Percentiles rank a stretch among this genome's conserved stretches.
Conservation (phyloP, 2,329 filamentous ascomycete species). For the Ophiostoma novo-ulmi region DNA sequence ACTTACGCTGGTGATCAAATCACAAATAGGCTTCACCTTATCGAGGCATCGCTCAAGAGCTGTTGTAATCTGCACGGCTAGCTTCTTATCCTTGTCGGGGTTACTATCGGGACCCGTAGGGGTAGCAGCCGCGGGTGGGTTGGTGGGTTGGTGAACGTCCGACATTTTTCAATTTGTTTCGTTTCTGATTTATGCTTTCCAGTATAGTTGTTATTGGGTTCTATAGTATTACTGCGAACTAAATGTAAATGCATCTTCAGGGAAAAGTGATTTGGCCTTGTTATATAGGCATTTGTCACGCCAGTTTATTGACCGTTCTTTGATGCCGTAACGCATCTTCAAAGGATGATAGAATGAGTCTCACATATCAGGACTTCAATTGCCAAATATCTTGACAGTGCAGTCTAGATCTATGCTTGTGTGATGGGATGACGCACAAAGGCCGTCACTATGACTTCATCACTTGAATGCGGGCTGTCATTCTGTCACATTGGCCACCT, state of each 20-base stretch:
- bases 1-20: neutral
- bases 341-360: too few species aligned
- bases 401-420: neutral
- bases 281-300: too few species aligned
- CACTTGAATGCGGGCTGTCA: neutral
- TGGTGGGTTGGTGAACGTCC: conserved; percentile 1
- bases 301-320: too few species aligned
- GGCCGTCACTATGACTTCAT: conserved; percentile 2
- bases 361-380: neutral
- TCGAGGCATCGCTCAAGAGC: neutral
- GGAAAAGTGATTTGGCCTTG: too few species aligned
- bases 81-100: neutral
- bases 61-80: neutral
- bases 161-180: neutral
- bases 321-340: too few species aligned
- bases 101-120: neutral
- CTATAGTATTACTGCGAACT: neutral
- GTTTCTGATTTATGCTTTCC: neutral
- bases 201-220: neutral
- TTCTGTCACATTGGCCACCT: neutral
- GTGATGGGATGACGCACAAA: neutral
- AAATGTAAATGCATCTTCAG: neutral
- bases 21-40: neutral
- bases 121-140: neutral
- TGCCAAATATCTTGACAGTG: neutral